These are phyloP conservation scores for Penicillium brevicompactum DNA, from an alignment of 2,329 filamentous ascomycete species.

Conservation along the genomic window DNA sequence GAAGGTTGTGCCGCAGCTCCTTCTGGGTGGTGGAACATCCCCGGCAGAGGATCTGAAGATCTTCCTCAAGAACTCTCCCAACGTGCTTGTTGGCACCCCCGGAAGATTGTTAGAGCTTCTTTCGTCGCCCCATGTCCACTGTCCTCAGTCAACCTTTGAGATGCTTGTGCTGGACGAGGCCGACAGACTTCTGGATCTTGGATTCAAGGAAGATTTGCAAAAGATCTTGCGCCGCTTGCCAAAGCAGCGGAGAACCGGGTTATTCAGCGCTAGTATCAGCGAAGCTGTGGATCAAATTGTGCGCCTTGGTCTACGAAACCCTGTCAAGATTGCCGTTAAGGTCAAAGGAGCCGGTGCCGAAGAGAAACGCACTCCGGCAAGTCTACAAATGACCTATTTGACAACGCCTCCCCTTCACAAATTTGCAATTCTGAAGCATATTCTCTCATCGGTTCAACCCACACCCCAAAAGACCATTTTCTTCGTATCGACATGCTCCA, in stretches of 20 bases:
- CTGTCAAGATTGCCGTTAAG: slow-evolving; percentile 91
- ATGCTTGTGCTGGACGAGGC: slow-evolving; percentile 92
- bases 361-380: slow-evolving; percentile 86
- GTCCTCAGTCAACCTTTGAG: slow-evolving; percentile 86
- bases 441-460: slow-evolving; percentile 71
- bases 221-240: slow-evolving; percentile 81
- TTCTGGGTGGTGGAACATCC: slow-evolving; percentile 81
- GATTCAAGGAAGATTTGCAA: slow-evolving; percentile 89
- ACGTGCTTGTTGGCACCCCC: slow-evolving; percentile 86
- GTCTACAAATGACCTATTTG: slow-evolving; percentile 88
- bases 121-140: slow-evolving; percentile 82
- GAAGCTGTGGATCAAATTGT: slow-evolving; percentile 94
- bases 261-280: slow-evolving; percentile 95
- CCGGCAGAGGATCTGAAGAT: slow-evolving; percentile 82
- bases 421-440: slow-evolving; percentile 69
- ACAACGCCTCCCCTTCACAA: slow-evolving; percentile 76
- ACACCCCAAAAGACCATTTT: slow-evolving; percentile 83
- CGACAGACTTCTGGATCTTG: slow-evolving; percentile 86
- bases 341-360: slow-evolving; percentile 77
- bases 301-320: slow-evolving; percentile 86
- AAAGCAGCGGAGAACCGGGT: slow-evolving; percentile 87
- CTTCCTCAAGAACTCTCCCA: slow-evolving; percentile 82
- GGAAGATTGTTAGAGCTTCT: slow-evolving; percentile 87
- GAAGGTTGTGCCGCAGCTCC: slow-evolving; percentile 78
- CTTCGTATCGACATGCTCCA: slow-evolving; percentile 90